phyloP scores from a whole-genome alignment of 805 yeast genomes.

The Sugiyamaella americana region DNA sequence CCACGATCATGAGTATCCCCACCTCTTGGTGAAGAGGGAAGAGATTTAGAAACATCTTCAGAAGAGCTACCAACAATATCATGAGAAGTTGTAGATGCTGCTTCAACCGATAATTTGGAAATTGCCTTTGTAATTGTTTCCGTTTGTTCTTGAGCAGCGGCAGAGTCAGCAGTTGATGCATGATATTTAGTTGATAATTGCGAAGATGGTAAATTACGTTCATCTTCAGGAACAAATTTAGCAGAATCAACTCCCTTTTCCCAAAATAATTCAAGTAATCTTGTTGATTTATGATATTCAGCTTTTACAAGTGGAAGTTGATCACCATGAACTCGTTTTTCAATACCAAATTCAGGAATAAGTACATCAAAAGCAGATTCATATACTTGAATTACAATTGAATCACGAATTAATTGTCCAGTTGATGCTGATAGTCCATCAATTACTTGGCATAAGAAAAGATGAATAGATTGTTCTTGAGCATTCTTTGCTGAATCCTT shows the following conservation, averaged over 20 bases:
- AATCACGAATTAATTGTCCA: conserved; percentile 81
- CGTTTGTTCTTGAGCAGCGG: conserved; percentile 36
- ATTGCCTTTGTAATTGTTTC: conserved; percentile 6
- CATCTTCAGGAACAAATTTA: conserved; percentile 86
- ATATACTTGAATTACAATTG: conserved; percentile 84
- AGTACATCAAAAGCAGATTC: conserved; percentile 94
- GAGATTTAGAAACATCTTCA: background rate
- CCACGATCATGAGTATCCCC: background rate
- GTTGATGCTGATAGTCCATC: conserved; percentile 59
- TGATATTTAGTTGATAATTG: conserved; percentile 55
- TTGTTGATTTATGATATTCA: conserved; percentile 68
- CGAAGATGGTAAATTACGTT: conserved; percentile 59
- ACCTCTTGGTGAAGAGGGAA: background rate
- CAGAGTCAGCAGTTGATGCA: conserved; percentile 66
- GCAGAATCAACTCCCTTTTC: conserved; percentile 90
- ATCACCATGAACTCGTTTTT: conserved; percentile 95
- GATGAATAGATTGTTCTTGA: conserved; percentile 90
- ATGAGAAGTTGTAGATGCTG: background rate
- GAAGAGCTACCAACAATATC: background rate
- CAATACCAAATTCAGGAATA: conserved; percentile 89
- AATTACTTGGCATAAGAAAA: conserved; percentile 75
- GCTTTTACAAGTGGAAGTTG: conserved; percentile 90
- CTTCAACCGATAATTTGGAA: conserved; percentile 12
- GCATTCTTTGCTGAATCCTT: conserved; percentile 91
- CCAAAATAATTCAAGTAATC: conserved; percentile 82